phyloP scores from a whole-genome alignment of 129 eudicot genomes.

The Saposhnikovia divaricata region DNA sequence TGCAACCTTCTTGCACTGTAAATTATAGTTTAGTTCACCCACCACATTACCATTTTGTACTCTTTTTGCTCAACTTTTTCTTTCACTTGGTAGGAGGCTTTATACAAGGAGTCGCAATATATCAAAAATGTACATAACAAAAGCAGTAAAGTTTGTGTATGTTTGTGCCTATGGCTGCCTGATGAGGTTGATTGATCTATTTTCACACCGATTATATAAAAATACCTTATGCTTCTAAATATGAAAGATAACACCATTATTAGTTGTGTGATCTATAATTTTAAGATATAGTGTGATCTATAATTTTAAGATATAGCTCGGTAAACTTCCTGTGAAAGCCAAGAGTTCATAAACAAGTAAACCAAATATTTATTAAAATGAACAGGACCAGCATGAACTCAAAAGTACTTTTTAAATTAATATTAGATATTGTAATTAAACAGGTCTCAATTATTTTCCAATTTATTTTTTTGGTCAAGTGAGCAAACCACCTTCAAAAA shows the following conservation, averaged over 20 bases:
- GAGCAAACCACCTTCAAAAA: too few species aligned
- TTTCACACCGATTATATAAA: not conserved
- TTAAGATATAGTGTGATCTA: not conserved
- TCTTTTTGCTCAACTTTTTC: not conserved
- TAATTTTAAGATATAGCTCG: conserved; percentile 9
- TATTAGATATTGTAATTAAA: too few species aligned
- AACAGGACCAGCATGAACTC: conserved; percentile 71
- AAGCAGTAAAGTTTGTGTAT: not conserved
- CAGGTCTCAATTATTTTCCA: too few species aligned
- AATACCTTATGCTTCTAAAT: conserved; percentile 88
- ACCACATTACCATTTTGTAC: not conserved
- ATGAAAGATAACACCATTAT: conserved; percentile 15
- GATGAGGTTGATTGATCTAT: not conserved
- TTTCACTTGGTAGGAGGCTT: not conserved
- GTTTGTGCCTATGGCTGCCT: not conserved
- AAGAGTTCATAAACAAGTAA: conserved; percentile 5
- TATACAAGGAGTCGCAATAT: not conserved
- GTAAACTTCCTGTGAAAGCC: not conserved
- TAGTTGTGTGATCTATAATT: too few species aligned
- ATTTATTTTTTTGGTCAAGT: too few species aligned
- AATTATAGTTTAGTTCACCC: not conserved
- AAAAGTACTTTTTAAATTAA: too few species aligned
- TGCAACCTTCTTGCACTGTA: not conserved
- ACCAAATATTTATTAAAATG: not conserved
- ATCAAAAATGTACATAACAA: not conserved